Evolutionary conservation across 306 rosid genomes (phyloP).

Genomic region (Citrullus amarus): DNA sequence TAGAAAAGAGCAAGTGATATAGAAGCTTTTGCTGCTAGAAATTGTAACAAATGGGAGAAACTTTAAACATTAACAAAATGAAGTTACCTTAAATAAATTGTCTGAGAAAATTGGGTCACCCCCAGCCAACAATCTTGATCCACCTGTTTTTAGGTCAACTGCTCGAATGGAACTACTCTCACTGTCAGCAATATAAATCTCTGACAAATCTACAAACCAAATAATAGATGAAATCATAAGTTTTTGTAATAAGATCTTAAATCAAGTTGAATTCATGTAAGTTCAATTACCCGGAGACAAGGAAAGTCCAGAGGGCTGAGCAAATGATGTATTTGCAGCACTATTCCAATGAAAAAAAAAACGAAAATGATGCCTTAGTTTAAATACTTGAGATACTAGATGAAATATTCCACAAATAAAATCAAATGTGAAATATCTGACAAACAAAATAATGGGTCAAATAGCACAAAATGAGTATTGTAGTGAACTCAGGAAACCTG

Average conservation of each 20-base stretch:
- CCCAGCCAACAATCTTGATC: constrained; percentile 77
- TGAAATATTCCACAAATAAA: background rate
- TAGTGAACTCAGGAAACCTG: background rate
- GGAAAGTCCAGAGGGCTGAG: constrained; percentile 95
- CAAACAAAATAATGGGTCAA: background rate
- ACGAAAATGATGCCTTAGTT: background rate
- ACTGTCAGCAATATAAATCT: constrained; percentile 81
- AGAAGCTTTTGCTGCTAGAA: background rate
- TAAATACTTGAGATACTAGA: background rate
- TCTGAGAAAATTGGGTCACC: constrained; percentile 77
- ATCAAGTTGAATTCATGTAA: background rate
- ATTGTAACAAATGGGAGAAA: constrained; percentile 2
- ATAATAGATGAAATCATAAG: constrained; percentile 10
- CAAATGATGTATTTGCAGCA: constrained; percentile 69
- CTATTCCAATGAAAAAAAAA: constrained; percentile 26
- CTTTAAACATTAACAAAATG: background rate
- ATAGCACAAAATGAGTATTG: background rate
- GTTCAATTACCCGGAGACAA: constrained; percentile 64
- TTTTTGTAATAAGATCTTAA: constrained; percentile 1
- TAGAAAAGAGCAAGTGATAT: constrained; percentile 12
- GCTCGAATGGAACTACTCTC: constrained; percentile 96
- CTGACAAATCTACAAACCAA: constrained; percentile 35
- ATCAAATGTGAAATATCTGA: background rate
- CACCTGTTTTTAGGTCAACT: constrained; percentile 68
- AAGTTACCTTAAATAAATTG: constrained; percentile 72